phyloP scores from a whole-genome alignment of 148 eudicot species.

The Amaranthus cruentus region DNA sequence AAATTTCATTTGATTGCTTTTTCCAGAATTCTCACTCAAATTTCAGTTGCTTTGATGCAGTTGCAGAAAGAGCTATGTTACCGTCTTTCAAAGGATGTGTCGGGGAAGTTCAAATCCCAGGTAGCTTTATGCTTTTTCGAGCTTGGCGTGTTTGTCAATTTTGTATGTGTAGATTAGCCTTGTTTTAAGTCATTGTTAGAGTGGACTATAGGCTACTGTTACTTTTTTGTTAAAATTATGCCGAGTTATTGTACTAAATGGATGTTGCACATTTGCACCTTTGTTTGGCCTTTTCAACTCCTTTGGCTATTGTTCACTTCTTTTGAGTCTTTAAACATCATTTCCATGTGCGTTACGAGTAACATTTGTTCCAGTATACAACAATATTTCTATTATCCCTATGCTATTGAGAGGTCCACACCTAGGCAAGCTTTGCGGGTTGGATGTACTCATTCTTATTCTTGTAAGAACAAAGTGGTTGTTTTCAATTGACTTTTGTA shows the following conservation, averaged over 20 bases:
- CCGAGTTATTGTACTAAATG: background rate
- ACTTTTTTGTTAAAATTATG: background rate
- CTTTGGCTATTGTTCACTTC: background rate
- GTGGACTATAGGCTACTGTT: background rate
- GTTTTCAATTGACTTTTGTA: no score
- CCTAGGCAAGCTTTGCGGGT: no score
- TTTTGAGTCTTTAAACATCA: background rate
- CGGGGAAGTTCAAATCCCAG: slow-evolving; percentile 59
- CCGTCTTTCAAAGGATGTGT: slow-evolving; percentile 57
- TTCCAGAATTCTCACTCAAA: slow-evolving; percentile 28
- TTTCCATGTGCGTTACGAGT: background rate
- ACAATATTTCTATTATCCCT: no score
- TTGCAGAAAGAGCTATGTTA: slow-evolving; percentile 73
- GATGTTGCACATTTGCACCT: background rate
- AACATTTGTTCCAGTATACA: background rate
- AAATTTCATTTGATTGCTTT: background rate
- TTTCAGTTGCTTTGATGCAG: slow-evolving; percentile 82
- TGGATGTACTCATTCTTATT: no score
- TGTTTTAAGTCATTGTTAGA: background rate
- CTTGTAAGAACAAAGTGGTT: no score
- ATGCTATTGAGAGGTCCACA: no score
- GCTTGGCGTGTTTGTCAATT: background rate
- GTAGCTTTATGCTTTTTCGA: slow-evolving; percentile 30
- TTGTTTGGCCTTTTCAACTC: background rate
- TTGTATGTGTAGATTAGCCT: background rate